These are phyloP conservation scores for Colletotrichum sp. DNA, from an alignment of 2,329 filamentous ascomycete genomes.

Conservation along the genomic window DNA sequence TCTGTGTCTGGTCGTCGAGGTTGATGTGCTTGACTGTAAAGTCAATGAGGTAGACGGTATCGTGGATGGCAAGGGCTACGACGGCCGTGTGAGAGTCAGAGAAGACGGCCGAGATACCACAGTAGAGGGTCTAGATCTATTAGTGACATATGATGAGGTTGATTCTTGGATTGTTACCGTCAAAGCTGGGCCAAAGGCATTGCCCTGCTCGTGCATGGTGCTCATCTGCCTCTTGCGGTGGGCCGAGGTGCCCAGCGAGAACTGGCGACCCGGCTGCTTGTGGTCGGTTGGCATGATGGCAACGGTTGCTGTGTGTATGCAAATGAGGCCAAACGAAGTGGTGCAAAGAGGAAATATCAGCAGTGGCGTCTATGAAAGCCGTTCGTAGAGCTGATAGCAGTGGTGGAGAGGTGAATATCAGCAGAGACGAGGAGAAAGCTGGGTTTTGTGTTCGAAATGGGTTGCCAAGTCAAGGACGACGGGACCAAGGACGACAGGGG, in stretches of 20 bases:
- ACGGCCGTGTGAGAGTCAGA: constrained; percentile 56
- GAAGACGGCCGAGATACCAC: constrained; percentile 65
- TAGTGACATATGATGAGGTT: background rate
- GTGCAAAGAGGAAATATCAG: background rate
- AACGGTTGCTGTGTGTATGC: background rate
- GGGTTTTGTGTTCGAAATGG: background rate
- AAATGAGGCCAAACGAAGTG: background rate
- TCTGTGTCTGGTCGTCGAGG: constrained; percentile 42
- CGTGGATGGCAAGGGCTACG: constrained; percentile 73
- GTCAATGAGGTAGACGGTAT: constrained; percentile 77
- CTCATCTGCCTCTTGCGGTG: constrained; percentile 54
- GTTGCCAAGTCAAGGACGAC: background rate
- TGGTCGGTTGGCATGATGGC: background rate
- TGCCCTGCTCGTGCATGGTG: constrained; percentile 45
- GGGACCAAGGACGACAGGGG: background rate
- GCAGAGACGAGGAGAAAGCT: background rate
- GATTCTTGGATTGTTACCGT: constrained; percentile 38
- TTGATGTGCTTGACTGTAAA: constrained; percentile 68
- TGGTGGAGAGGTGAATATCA: too few species aligned
- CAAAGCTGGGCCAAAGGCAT: constrained; percentile 48
- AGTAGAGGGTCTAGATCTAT: constrained; percentile 57
- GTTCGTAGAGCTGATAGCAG: background rate
- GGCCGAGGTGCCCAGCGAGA: constrained; percentile 48
- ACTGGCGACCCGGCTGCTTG: constrained; percentile 35
- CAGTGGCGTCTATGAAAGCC: background rate